These are phyloP conservation scores for Fusarium robinianum DNA, from an alignment of 2,329 filamentous ascomycete species.

Conservation along the genomic window DNA sequence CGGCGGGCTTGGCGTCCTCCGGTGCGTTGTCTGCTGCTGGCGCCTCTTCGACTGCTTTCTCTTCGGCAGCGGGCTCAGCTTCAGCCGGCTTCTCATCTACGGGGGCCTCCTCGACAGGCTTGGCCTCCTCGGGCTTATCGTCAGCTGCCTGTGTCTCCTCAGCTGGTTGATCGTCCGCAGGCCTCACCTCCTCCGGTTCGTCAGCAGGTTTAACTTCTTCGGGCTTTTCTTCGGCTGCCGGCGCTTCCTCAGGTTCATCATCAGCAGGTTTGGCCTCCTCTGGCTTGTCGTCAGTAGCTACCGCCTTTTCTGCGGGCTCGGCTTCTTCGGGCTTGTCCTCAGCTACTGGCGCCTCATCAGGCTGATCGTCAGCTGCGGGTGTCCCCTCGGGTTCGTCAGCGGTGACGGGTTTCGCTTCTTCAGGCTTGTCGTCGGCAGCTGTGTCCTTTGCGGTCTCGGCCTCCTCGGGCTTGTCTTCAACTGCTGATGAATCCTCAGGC, in stretches of 20 bases:
- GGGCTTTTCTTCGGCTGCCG: not conserved
- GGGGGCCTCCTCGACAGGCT: not conserved
- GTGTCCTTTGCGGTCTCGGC: not conserved
- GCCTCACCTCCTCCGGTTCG: no score
- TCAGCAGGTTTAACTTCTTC: no score
- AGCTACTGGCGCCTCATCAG: not conserved
- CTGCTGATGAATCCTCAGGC: not conserved
- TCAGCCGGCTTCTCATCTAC: not conserved
- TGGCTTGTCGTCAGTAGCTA: constrained; percentile 8
- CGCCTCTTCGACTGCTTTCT: not conserved
- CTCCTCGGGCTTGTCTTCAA: not conserved
- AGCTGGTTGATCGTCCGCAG: no score
- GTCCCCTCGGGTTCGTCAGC: not conserved
- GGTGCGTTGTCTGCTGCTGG: not conserved
- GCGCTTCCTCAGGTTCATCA: not conserved
- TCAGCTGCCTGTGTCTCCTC: not conserved
- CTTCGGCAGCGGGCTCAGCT: not conserved
- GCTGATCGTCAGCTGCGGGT: not conserved
- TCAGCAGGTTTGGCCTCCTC: not conserved
- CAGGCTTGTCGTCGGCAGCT: constrained; percentile 9
- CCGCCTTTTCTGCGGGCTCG: constrained; percentile 9
- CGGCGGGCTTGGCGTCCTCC: not conserved
- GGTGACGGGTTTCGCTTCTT: not conserved
- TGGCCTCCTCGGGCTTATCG: not conserved
- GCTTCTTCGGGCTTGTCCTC: not conserved